Base-by-base conservation (phyloP, 192 early-diverging fungal species). In the Cetraspora pellucida region DNA sequence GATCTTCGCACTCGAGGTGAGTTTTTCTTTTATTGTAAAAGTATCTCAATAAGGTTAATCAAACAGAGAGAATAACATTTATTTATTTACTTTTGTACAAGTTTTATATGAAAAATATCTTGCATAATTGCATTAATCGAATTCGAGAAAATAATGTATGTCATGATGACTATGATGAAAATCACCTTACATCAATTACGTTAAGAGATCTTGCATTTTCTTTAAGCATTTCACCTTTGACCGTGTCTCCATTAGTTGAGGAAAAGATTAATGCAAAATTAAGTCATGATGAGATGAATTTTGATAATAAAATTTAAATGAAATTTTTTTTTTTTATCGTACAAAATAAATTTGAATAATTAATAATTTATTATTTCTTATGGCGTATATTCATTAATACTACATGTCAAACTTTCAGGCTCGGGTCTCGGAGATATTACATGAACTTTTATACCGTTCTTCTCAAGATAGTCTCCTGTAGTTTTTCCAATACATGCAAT, bases 401-500 rank as follows among this genome's bases (percentile, higher is more conserved):
- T 58, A 8, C 58, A n/a, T 13, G 69, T 43, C 14, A 83, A 60
- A 58, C 50, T 76, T 13, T 66, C 58, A 3, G 82, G 75, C 47
- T 83, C 79, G 0, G 82, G 82, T 10, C 60, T 84, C 45, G 57
- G 50, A 3, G 85, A 83, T 23, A 80, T 80, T 0, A 80, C 81
- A 58, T 76, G 19, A 14, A 82, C 83, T 6, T 72, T 47, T 4
- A 74, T 50, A 11, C 43, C 66, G 19, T 47, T 21, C 5, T 65
- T 57, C 28, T 28, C 11, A 9, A 86, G 27, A 64, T 81, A 57
- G 13, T 78, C 65, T 28, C 65, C 74, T 49, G 87, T 88, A 7
- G 88, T 88, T 50, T 79, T 77, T 3, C 87, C 88, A 76, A 89
- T 88, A 4, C 79, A 59, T 10, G 85, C 87, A 17, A 83, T 28